Base-by-base conservation (phyloP, 305 asterid genomes). In the Rubia balearica region DNA sequence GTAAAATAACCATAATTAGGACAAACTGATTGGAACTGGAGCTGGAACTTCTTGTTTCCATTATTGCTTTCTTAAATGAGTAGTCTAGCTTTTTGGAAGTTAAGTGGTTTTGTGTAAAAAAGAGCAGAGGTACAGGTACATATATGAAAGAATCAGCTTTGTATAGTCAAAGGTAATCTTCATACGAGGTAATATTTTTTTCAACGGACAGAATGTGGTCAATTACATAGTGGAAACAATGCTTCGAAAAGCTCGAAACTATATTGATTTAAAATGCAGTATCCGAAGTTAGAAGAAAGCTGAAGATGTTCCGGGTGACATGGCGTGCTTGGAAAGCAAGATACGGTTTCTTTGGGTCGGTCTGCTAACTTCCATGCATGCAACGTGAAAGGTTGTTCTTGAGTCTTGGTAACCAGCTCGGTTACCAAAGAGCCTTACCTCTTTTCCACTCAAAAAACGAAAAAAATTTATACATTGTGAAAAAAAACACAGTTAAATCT, bases 341-440 rank as follows among this genome's bases (percentile, higher is more conserved):
- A 73, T 78, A 69, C 68, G 79, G 73, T 85, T 61, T 61, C 80
- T 81, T 42, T 74, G 79, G 63, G 74, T 85, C 53, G 81, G 89
- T 86, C 85, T 79, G 81, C 81, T 81, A 46, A n/a, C 53, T 17
- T 85, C 86, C 95, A 83, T 88, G 91, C 90, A 88, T 78, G 91
- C 88, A 83, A 74, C 76, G 75, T 81, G 80, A 69, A 40, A 55
- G n/a, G 24, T 12, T 17, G 30, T n/a, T 30, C 4, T 30, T 30
- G 36, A 30, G 36, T 56, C 62, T 33, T 40, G 8, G 30, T 8
- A 14, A 42, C 42, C 51, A 16, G 62, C 8, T 42, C 46, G 46
- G 46, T 42, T 42, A 42, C 8, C 46, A 30, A 30, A 30, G 36
- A 30, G 36, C 36, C 36, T 30, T 30, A 0, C 36, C 2, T 30